Base-by-base conservation (phyloP, 2,329 filamentous ascomycete species). In the Aspergillus persii region DNA sequence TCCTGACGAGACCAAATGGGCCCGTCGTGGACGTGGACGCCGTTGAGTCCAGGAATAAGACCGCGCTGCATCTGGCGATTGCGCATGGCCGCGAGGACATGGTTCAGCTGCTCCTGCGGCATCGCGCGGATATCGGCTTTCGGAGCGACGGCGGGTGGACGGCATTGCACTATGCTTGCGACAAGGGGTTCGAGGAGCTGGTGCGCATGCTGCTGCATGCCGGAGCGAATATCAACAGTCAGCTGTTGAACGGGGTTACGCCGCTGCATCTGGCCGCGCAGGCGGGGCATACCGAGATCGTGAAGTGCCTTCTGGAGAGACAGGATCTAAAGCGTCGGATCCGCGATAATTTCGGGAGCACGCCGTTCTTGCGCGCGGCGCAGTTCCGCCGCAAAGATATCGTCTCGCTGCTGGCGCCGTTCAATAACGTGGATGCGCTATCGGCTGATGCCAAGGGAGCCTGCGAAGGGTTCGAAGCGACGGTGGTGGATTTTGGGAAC, bases 401-500 rank as follows among this genome's bases (percentile, higher is more conserved):
- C 33, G 71, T 76, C 31, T 58, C 68, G 36, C 60, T 75, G 8
- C 64, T 76, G 36, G 73, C 73, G 3, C 73, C 74, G 3, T 75
- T 75, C 36, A 75, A 76, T 31, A 74, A 77, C 50, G 66, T 74
- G 0, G 68, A 71, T 23, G 69, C 70, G 12, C 64, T 77, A 1
- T 72, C 74, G 0, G 68, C 74, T 2, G 71, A 77, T 53, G 80
- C 80, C 1, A 72, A 71, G 41, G 70, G 70, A 8, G 82, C 82
- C 2, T 82, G 79, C 62, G 71, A 78, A 54, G 76, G 74, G 2
- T 84, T 83, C 61, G 77, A 81, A 51, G 82, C 82, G 4, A 83
- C 82, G 1, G 73, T 84, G 36, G 81, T 84, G 15, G 81, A 84
- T 62, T 84, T 84, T 66, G 81, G 69, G 64, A 82, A 76, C 46